Percentiles rank a stretch among this genome's conserved stretches.
These are phyloP conservation scores for Rhexocercosporidium sp. DNA, from an alignment of 2,329 filamentous ascomycete genomes.

Conservation along the genomic window DNA sequence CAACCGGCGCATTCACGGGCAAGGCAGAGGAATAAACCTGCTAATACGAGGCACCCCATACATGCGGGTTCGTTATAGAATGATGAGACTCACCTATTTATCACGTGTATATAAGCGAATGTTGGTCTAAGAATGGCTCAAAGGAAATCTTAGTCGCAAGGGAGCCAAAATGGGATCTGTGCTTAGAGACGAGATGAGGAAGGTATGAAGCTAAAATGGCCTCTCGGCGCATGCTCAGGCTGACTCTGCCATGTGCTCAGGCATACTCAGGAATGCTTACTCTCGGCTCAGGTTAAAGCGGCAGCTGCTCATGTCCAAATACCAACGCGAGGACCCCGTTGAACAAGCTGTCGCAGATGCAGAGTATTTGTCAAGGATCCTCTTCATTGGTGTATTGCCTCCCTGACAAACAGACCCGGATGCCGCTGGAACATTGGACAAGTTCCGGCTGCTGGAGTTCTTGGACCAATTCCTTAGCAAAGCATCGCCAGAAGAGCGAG, in stretches of 20 bases:
- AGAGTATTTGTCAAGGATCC: no score
- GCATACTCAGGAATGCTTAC: not conserved
- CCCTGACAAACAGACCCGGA: no score
- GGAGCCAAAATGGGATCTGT: slow-evolving; percentile 13
- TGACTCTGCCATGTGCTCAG: slow-evolving; percentile 12
- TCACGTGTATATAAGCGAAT: slow-evolving; percentile 1
- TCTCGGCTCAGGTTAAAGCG: not conserved
- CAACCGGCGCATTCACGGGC: not conserved
- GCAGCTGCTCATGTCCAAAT: not conserved
- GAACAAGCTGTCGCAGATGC: no score
- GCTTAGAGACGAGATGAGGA: no score
- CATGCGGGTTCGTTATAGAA: not conserved
- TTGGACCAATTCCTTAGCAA: no score
- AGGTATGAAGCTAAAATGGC: slow-evolving; percentile 23
- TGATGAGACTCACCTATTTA: not conserved
- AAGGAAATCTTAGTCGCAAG: slow-evolving; percentile 4
- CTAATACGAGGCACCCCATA: not conserved
- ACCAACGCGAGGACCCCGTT: no score
- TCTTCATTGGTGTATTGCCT: no score
- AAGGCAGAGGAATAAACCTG: not conserved
- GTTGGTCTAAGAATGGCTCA: not conserved
- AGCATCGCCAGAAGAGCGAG: no score
- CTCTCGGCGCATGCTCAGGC: slow-evolving; percentile 20
- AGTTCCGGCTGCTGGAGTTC: no score
- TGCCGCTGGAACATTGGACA: no score